Percentiles rank a stretch among this genome's conserved stretches.
These are phyloP conservation scores for Bacterosira constricta DNA, from an alignment of 108 stramenopile species.

Conservation along the genomic window DNA sequence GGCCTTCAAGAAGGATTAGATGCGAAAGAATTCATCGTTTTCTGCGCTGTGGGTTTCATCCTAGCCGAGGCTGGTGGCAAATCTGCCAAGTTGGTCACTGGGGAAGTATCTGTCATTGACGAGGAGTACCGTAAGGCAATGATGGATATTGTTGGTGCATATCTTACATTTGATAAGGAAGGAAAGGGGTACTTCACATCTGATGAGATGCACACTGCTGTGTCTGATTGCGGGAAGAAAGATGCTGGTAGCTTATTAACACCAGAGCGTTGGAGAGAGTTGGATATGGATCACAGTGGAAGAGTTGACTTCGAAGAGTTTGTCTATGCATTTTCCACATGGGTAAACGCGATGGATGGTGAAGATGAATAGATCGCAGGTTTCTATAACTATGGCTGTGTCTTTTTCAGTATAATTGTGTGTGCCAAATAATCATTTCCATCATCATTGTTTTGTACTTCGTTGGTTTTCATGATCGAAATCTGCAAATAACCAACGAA, in stretches of 20 bases:
- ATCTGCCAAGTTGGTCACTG: slow-evolving; percentile 38
- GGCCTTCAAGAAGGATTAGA: slow-evolving; percentile 40
- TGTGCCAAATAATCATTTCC: no score
- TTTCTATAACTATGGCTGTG: no score
- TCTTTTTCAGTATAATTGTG: no score
- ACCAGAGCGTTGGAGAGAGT: slow-evolving; percentile 48
- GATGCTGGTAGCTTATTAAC: slow-evolving; percentile 48
- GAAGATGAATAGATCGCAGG: slow-evolving; percentile 35
- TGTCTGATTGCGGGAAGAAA: slow-evolving; percentile 30
- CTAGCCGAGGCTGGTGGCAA: slow-evolving; percentile 52
- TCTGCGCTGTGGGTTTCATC: slow-evolving; percentile 52
- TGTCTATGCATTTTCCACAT: slow-evolving; percentile 47
- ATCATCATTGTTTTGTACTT: no score
- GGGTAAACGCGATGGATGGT: slow-evolving; percentile 50
- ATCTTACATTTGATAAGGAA: slow-evolving; percentile 49
- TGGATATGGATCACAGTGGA: slow-evolving; percentile 47
- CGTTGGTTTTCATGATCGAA: no score
- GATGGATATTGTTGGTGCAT: slow-evolving; percentile 56
- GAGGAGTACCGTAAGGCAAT: slow-evolving; percentile 52
- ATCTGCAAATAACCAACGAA: no score
- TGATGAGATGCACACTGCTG: slow-evolving; percentile 51
- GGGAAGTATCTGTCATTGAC: slow-evolving; percentile 40
- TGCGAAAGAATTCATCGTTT: slow-evolving; percentile 54
- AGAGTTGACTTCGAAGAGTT: slow-evolving; percentile 52
- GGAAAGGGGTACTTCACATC: slow-evolving; percentile 53